Evolutionary conservation across 495 filamentous ascomycete species (phyloP), one percentile per base, ranked within the genome.

Genomic region (Bombardia bombarda): DNA sequence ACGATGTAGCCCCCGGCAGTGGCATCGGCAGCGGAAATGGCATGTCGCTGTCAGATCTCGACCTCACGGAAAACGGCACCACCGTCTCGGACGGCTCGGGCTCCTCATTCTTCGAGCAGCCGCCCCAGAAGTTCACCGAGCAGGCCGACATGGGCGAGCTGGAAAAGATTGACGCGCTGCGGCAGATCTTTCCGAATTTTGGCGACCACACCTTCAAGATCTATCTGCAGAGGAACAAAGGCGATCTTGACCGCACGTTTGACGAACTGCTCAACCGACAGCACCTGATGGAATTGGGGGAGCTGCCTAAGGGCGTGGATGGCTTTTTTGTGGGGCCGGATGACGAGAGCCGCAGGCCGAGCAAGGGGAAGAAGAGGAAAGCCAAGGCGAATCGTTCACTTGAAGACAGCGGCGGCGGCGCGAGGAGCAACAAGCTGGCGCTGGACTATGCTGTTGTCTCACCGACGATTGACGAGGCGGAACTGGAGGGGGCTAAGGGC

Each of bases 251-350:
- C n/a, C 70, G 71, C 16, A 77, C 88, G 1, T 80, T 93, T 49
- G 88, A 98, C 56, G 80, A 87, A 36, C 68, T 98, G 3, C 70
- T 95, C 9, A 92, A 82, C 42, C 69, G 82, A 5, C 72, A 80
- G 8, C 86, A 78, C 56, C 78, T 95, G 13, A 75, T 84, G 31
- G 72, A 86, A 25, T 62, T 67, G 3, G 66, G 67, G 2, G 67
- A 72, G 18, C 57, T 77, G 10, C 74, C 75, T 2, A 87, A 83
- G 56, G 86, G 90, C 2, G 66, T 95, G 9, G 87, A 96, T 44
- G 89, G 77, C 0, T 96, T 96, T 52, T 70, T 68, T 20, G 68
- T 72, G 8, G n/a, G n/a, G n/a, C 67, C 65, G 4, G 53, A 69
- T 7, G 58, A 65, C 16, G 52, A 52, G 7, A 47, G 51, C 0